Percentiles rank a stretch among this genome's conserved stretches.
These are phyloP conservation scores for Chaetothyriales sp. DNA, from an alignment of 2,329 filamentous ascomycete genomes.

Conservation along the genomic window DNA sequence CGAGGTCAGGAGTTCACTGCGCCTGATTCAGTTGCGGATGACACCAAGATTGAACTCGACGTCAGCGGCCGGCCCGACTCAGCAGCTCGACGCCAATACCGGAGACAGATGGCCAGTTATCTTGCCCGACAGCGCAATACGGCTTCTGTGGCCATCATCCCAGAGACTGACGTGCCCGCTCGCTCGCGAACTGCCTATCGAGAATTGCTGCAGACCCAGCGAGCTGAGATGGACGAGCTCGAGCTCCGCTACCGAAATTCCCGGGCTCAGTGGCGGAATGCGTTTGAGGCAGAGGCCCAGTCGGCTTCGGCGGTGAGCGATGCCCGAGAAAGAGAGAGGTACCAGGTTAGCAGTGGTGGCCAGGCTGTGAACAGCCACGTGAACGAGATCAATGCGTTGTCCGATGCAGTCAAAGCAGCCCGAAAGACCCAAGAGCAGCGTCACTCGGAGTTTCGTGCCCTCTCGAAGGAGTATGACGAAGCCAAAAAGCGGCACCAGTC, in stretches of 20 bases:
- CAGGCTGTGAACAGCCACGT: neutral
- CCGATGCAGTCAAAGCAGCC: neutral
- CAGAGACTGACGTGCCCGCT: constrained; percentile 1
- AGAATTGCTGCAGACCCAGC: neutral
- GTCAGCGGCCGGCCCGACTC: constrained; percentile 9
- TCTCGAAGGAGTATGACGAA: neutral
- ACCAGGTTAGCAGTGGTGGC: neutral
- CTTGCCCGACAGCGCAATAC: constrained; percentile 1
- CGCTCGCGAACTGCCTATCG: neutral
- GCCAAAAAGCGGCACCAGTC: neutral
- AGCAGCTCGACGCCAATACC: constrained; percentile 3
- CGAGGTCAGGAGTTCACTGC: constrained; percentile 10
- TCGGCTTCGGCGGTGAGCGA: neutral
- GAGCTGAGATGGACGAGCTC: neutral
- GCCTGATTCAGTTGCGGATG: constrained; percentile 8
- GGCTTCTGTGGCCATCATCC: neutral
- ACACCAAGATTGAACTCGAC: constrained; percentile 9
- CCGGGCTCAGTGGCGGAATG: neutral
- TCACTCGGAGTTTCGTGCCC: neutral
- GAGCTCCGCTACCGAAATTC: neutral
- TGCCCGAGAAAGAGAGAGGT: neutral
- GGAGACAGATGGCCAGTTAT: constrained; percentile 2
- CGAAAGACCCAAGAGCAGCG: neutral
- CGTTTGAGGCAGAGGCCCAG: neutral
- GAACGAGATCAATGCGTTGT: neutral